Conservation (phyloP, 345 rosid genomes). For the Limnanthes douglasii region DNA sequence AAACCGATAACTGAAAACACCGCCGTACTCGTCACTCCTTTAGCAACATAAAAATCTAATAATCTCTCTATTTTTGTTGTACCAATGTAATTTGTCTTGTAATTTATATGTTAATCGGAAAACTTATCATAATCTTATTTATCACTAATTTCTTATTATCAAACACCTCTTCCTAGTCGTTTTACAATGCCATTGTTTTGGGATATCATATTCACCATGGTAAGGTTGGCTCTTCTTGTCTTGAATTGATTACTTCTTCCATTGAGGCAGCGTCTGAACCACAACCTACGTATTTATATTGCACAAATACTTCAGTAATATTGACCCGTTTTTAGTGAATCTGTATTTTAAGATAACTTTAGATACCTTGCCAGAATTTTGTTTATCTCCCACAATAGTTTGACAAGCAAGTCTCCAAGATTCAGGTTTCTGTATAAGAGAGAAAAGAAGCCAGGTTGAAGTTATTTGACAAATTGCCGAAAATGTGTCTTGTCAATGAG, state of each 20-base stretch:
- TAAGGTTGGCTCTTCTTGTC: too few relatives aligned
- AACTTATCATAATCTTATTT: too few relatives aligned
- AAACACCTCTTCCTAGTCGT: too few relatives aligned
- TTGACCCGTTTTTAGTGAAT: neutral
- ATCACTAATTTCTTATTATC: too few relatives aligned
- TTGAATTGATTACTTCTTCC: conserved; percentile 94
- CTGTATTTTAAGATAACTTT: neutral
- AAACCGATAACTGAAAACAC: conserved; percentile 51
- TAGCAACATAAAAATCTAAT: too few relatives aligned
- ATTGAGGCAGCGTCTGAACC: conserved; percentile 74
- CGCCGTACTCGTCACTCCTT: conserved; percentile 47
- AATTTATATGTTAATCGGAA: too few relatives aligned
- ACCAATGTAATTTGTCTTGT: too few relatives aligned
- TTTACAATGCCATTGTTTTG: too few relatives aligned
- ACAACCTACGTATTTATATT: conserved; percentile 31
- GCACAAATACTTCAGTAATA: neutral
- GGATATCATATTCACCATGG: too few relatives aligned
- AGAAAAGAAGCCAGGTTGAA: neutral
- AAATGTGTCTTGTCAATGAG: too few relatives aligned
- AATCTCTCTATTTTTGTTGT: too few relatives aligned
- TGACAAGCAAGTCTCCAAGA: conserved; percentile 90
- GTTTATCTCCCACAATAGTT: conserved; percentile 81
- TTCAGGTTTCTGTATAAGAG: conserved; percentile 49
- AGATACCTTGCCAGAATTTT: conserved; percentile 71
- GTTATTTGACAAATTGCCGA: neutral